phyloP scores from a whole-genome alignment of 371 early-diverging fungal species.

The Polyrhizophydium stewartii region DNA sequence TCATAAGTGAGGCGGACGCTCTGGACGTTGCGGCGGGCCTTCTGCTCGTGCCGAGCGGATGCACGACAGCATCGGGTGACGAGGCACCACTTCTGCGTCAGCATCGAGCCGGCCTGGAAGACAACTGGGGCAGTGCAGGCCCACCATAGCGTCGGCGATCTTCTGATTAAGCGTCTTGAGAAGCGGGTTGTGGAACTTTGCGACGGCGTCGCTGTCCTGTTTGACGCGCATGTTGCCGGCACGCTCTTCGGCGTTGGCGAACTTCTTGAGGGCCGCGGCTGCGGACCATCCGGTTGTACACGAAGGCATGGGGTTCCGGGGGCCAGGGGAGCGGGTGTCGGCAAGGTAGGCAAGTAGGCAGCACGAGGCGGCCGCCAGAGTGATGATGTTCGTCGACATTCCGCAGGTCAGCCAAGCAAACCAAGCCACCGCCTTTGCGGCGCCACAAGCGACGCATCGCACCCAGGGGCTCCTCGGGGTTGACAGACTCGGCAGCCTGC shows the following conservation, averaged over 20 bases:
- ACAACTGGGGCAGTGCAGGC: not conserved
- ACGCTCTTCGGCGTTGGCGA: slow-evolving; percentile 72
- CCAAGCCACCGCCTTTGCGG: too few species aligned
- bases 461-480: slow-evolving; percentile 72
- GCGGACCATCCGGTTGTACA: too few species aligned
- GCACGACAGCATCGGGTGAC: not conserved
- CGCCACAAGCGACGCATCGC: not conserved
- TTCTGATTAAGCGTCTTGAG: slow-evolving; percentile 62
- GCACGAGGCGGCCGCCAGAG: too few species aligned
- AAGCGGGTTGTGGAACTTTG: slow-evolving; percentile 73
- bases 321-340: too few species aligned
- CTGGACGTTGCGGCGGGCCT: slow-evolving; percentile 77
- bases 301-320: too few species aligned
- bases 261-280: slow-evolving; percentile 79
- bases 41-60: slow-evolving; percentile 26
- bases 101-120: too few species aligned
- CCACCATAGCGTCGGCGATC: slow-evolving; percentile 69
- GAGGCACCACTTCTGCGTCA: too few species aligned
- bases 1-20: slow-evolving; percentile 77
- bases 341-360: not conserved
- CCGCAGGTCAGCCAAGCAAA: too few species aligned
- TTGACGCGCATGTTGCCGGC: slow-evolving; percentile 64
- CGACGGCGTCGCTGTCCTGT: slow-evolving; percentile 56
- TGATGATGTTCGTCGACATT: too few species aligned
- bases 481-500: slow-evolving; percentile 60